phyloP scores from a whole-genome alignment of 768 basidiomycete genomes.

The Lactarius evosmus region DNA sequence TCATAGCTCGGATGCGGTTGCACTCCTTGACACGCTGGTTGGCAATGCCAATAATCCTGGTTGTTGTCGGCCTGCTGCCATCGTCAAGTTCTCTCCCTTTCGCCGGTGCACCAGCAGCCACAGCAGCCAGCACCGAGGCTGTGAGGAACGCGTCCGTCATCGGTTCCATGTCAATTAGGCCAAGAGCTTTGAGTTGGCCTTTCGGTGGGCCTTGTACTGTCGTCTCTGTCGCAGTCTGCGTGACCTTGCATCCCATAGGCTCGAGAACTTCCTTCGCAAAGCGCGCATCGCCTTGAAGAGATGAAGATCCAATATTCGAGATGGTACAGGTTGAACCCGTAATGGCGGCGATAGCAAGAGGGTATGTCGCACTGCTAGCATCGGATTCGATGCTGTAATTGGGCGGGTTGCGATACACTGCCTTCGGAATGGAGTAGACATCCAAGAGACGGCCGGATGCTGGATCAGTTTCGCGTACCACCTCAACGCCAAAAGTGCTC shows the following conservation, averaged over 20 bases:
- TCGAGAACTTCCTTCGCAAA: constrained; percentile 92
- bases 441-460: constrained; percentile 62
- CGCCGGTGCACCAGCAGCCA: constrained; percentile 49
- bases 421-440: constrained; percentile 84
- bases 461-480: constrained; percentile 60
- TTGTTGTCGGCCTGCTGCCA: constrained; percentile 41
- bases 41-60: constrained; percentile 90
- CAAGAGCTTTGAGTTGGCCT: constrained; percentile 77
- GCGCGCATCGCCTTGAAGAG: constrained; percentile 94
- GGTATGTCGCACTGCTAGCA: constrained; percentile 94
- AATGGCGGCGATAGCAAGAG: constrained; percentile 93
- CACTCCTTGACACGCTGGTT: constrained; percentile 99
- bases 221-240: constrained; percentile 84
- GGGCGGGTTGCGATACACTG: constrained; percentile 70
- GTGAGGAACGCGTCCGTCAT: constrained; percentile 99
- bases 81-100: constrained; percentile 45
- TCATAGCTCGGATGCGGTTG: constrained; percentile 95
- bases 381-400: constrained; percentile 92
- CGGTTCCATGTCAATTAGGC: constrained; percentile 94
- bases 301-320: constrained; percentile 82
- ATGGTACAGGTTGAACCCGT: constrained; percentile 97
- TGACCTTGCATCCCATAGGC: constrained; percentile 91
- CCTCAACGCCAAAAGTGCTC: constrained; percentile 83
- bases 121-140: constrained; percentile 87
- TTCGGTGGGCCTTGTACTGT: constrained; percentile 88